A percentile compares a stretch with the other conserved stretches of the same genome.
Evolutionary conservation across 139 green algal genomes (phyloP).

Genomic region (Axilococcus clingmanii): DNA sequence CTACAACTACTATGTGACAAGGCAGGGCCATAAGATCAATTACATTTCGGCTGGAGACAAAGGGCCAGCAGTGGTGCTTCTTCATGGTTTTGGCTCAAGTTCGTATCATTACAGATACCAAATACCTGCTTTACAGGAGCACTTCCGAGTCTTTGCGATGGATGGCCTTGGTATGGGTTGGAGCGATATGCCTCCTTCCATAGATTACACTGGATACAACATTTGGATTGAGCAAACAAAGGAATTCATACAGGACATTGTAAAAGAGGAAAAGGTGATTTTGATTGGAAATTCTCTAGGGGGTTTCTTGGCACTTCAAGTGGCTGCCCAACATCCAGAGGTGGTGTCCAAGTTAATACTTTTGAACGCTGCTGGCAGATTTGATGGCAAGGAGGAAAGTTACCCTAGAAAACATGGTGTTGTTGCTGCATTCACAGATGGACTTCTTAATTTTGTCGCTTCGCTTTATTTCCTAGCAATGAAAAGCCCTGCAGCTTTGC

Average conservation of each 20-base stretch:
- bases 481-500: slow-evolving; percentile 59
- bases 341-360: slow-evolving; percentile 51
- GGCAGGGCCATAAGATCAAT: slow-evolving; percentile 45
- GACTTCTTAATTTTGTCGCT: slow-evolving; percentile 41
- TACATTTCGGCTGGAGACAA: slow-evolving; percentile 20
- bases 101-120: slow-evolving; percentile 50
- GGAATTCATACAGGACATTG: slow-evolving; percentile 54
- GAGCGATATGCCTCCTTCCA: slow-evolving; percentile 51
- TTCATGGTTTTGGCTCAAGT: slow-evolving; percentile 76
- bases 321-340: slow-evolving; percentile 34
- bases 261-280: slow-evolving; percentile 4
- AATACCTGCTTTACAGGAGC: slow-evolving; percentile 47
- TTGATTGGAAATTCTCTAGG: slow-evolving; percentile 59
- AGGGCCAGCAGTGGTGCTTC: slow-evolving; percentile 3
- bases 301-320: slow-evolving; percentile 51
- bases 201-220: slow-evolving; percentile 49
- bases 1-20: slow-evolving; percentile 64
- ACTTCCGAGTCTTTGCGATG: slow-evolving; percentile 49
- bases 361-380: slow-evolving; percentile 57
- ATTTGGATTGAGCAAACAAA: slow-evolving; percentile 28
- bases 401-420: neutral
- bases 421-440: slow-evolving; percentile 20
- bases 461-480: slow-evolving; percentile 64
- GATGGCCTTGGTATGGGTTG: slow-evolving; percentile 78
- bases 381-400: slow-evolving; percentile 17